Conservation (phyloP, 371 early-diverging fungal species). For the Rhizopus stolonifer region DNA sequence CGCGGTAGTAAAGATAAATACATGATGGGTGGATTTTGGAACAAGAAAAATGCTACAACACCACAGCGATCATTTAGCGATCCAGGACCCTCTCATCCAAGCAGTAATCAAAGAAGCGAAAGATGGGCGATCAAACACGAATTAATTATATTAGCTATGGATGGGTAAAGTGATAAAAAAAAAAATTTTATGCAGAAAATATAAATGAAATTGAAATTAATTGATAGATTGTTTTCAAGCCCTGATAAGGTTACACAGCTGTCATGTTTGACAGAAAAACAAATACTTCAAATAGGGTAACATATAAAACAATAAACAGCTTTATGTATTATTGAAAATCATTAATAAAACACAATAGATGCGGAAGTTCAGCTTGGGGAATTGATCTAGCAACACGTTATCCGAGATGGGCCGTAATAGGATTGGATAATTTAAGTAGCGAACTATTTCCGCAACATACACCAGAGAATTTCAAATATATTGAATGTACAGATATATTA, state of each 20-base stretch:
- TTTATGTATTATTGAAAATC: background rate
- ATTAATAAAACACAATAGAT: constrained; percentile 17
- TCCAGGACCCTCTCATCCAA: too few relatives aligned
- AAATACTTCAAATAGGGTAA: constrained; percentile 46
- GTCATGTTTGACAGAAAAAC: constrained; percentile 21
- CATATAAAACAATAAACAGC: background rate
- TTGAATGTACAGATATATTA: constrained; percentile 20
- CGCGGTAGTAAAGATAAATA: too few relatives aligned
- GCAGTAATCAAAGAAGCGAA: constrained; percentile 13
- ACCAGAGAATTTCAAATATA: constrained; percentile 31
- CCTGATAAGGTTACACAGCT: constrained; percentile 27
- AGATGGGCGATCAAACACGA: constrained; percentile 42
- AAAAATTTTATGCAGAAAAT: constrained; percentile 6
- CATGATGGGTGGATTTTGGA: too few relatives aligned
- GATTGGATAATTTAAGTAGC: constrained; percentile 30
- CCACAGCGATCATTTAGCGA: too few relatives aligned
- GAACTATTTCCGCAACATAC: constrained; percentile 10
- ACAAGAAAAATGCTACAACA: too few relatives aligned
- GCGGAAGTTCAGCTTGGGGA: constrained; percentile 42
- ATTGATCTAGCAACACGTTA: constrained; percentile 31
- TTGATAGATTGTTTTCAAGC: constrained; percentile 34
- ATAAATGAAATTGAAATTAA: too few relatives aligned
- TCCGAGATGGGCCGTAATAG: constrained; percentile 37
- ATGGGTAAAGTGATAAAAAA: constrained; percentile 35
- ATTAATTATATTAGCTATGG: constrained; percentile 35